Evolutionary conservation across 805 yeast species (phyloP), one percentile per base, ranked within the genome.

Genomic region (Suhomyces prunicola): DNA sequence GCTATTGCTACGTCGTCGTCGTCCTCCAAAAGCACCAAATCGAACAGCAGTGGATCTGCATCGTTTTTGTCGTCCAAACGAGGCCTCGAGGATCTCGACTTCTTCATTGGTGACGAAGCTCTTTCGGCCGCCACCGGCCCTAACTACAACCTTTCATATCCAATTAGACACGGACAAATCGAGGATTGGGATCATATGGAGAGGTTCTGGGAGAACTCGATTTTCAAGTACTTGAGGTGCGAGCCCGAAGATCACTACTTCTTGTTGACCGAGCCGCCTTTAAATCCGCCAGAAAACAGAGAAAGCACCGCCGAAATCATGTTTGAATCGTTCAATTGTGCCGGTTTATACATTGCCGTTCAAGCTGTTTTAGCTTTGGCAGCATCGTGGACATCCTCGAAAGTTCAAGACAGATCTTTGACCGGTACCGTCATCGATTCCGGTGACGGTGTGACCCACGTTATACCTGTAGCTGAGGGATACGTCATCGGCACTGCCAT

Each of bases 181-280:
- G 99, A 94, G 71, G 90, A 94, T 71, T 94, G 99, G 99, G 99
- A 94, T 74, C 97, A 94, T 68, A 94, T 94, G 99, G 99, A 94
- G 72, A 82, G 99, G 68, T 93, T 91, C 72, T 94, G 99, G 99
- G 98, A 94, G 67, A 88, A 89, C 65, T 90, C 97, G 46, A 92
- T 94, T 65, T 94, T 94, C 78, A 93, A 94, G 74, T 94, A 94
- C 69, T 81, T 94, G 62, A 85, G 97, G 70, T 90, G 98, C 69
- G 99, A 94, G 73, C 99, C 99, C 13, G 99, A 94, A 71, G 99
- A 94, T 72, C 99, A 94, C 67, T 91, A 90, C 68, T 94, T 94
- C 72, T 76, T 94, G 53, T 75, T 94, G 61, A 94, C 99, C 49
- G 99, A 94, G 74, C 99, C 99, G 9, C 99, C 99, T 22, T 82